Evolutionary conservation across 2,329 filamentous ascomycete species (phyloP), one percentile per base, ranked within the genome.

Genomic region (Fusarium oligoseptatum): DNA sequence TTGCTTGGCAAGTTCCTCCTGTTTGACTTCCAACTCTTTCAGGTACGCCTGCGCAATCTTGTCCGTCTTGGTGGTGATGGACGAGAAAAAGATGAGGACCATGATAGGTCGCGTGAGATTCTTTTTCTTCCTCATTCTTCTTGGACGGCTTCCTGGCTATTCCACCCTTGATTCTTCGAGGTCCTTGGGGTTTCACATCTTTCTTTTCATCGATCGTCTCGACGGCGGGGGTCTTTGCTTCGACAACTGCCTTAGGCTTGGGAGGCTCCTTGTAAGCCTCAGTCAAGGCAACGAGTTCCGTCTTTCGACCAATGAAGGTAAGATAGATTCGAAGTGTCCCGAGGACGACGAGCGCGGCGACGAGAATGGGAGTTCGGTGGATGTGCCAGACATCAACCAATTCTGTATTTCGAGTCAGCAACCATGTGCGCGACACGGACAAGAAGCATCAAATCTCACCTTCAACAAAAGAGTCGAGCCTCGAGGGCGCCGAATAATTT

Each of bases 51-150:
- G 88, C 2, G 93, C 93, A 68, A 92, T 90, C 78, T 90, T 92
- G 80, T 96, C 92, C 1, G 95, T 98, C 36, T 91, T 94, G 4
- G 92, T 94, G 4, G 94, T 97, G 66, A 98, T 87, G 1, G 95
- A 97, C 3, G 95, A 96, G 85, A 93, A 98, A 85, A 98, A 98
- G 36, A 98, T 84, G 17, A 97, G 83, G 3, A 93, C 89, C 80
- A 96, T 93, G 64, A 95, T 88, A 60, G 87, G 88, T 29, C 85
- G 81, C 12, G 76, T 77, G 45, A 85, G 34, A 64, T 83, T 83
- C 82, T 41, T 73, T 75, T 66, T 68, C 68, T 20, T 80, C 65
- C 22, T 80, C 74, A 14, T 70, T 68, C 14, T 77, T 74, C 55
- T 77, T 76, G 3, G 76, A 71, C 9, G 80, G 72, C 62, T 81